Evolutionary conservation across 2,329 filamentous ascomycete genomes (phyloP).

Genomic region (Talaromyces sp.): DNA sequence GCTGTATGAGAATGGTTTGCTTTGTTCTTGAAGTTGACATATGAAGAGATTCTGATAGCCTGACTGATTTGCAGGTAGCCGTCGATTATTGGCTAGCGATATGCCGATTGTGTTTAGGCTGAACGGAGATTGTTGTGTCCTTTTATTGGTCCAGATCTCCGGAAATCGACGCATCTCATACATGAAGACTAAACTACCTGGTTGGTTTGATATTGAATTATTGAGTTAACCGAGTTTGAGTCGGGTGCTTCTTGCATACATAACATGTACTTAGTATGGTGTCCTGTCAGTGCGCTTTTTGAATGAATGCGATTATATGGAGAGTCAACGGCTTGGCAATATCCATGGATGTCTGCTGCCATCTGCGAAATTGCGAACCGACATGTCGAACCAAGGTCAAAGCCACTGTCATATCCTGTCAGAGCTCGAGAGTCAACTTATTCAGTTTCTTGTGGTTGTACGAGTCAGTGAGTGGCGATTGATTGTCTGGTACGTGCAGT

Average conservation of each 20-base stretch:
- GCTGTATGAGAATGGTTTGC: background rate
- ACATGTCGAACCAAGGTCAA: background rate
- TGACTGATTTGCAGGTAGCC: background rate
- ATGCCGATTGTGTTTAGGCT: background rate
- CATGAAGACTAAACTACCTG: background rate
- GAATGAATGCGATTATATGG: background rate
- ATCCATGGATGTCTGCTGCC: too few relatives aligned
- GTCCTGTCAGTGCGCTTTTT: background rate
- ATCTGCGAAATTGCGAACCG: too few relatives aligned
- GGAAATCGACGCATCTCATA: background rate
- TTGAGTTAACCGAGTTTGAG: background rate
- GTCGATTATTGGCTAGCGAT: background rate
- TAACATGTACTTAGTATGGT: background rate
- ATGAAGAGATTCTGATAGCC: too few relatives aligned
- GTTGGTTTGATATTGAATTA: background rate
- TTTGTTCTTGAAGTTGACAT: background rate
- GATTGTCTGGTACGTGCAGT: too few relatives aligned
- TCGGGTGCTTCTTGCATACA: background rate
- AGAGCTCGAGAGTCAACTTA: background rate
- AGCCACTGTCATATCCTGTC: constrained; percentile 1
- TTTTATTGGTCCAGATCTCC: background rate
- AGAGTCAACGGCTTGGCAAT: background rate
- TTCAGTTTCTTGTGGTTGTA: background rate
- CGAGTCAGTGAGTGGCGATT: background rate
- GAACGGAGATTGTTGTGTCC: background rate